These are phyloP conservation scores for Penicillium arizonense DNA, from an alignment of 495 filamentous ascomycete genomes.

Conservation along the genomic window DNA sequence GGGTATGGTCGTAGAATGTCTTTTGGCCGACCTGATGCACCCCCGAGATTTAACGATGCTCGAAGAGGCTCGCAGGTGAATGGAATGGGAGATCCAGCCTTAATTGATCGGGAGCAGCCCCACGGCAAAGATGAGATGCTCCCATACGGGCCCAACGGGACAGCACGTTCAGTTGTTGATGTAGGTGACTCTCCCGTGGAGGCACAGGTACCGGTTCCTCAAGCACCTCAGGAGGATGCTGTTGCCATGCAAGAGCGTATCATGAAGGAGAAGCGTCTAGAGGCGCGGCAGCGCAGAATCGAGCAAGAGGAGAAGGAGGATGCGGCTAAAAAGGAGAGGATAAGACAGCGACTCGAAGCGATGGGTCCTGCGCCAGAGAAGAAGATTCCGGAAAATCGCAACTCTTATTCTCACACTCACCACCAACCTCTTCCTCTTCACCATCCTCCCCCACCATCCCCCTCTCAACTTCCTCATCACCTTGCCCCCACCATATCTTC, in stretches of 20 bases:
- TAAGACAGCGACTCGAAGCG: conserved; percentile 76
- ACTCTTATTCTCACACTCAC: conserved; percentile 19
- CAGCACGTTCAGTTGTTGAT: conserved; percentile 48
- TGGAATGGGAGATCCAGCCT: conserved; percentile 34
- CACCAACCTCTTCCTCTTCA: conserved; percentile 1
- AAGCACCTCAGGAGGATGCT: conserved; percentile 52
- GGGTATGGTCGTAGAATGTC: conserved; percentile 60
- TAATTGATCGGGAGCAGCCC: conserved; percentile 24
- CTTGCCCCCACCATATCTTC: conserved; percentile 31
- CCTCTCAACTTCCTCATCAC: conserved; percentile 9
- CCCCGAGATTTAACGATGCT: conserved; percentile 43
- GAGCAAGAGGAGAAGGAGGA: conserved; percentile 84
- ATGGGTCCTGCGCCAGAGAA: conserved; percentile 65
- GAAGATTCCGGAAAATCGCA: conserved; percentile 32
- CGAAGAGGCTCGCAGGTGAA: conserved; percentile 48
- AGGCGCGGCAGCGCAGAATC: conserved; percentile 71
- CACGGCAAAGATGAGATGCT: conserved; percentile 27
- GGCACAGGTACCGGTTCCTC: conserved; percentile 24
- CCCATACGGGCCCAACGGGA: conserved; percentile 36
- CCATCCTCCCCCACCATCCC: conserved; percentile 1
- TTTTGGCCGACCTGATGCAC: conserved; percentile 46
- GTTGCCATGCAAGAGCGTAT: conserved; percentile 72
- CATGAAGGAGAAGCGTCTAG: conserved; percentile 79
- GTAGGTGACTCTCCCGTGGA: conserved; percentile 43
- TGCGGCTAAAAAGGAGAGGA: conserved; percentile 74